These are phyloP conservation scores for Mycena citricolor DNA, from an alignment of 1,284 basidiomycete species.

Conservation along the genomic window DNA sequence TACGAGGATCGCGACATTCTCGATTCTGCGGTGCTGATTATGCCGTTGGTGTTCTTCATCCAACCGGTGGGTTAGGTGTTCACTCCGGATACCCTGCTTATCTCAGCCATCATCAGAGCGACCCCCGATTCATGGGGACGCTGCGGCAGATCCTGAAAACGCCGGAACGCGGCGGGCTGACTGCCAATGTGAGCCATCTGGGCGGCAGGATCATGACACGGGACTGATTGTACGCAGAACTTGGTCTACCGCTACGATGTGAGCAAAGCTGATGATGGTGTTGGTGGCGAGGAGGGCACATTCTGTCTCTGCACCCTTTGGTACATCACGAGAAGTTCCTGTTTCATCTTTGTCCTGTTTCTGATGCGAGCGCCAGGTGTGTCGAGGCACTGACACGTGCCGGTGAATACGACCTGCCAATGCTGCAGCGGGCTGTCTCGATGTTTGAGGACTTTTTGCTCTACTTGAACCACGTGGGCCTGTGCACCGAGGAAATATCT, in stretches of 20 bases:
- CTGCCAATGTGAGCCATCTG: constrained; percentile 76
- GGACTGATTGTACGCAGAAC: constrained; percentile 38
- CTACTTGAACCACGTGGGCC: constrained; percentile 83
- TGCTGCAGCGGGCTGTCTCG: constrained; percentile 67
- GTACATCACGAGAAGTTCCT: constrained; percentile 35
- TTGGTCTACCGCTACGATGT: constrained; percentile 83
- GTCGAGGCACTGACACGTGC: constrained; percentile 86
- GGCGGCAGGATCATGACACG: no score
- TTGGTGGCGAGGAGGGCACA: constrained; percentile 90
- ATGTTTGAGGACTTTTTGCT: constrained; percentile 88
- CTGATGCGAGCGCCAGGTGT: constrained; percentile 52
- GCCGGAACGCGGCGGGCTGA: constrained; percentile 85
- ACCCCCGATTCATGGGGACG: constrained; percentile 84
- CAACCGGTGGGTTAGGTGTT: constrained; percentile 52
- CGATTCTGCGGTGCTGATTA: constrained; percentile 77
- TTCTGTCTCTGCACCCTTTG: constrained; percentile 81
- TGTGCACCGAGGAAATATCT: constrained; percentile 85
- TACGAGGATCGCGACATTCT: constrained; percentile 72
- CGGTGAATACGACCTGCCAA: constrained; percentile 65
- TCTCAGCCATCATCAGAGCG: constrained; percentile 51
- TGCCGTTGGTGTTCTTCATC: constrained; percentile 88
- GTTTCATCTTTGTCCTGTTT: neutral
- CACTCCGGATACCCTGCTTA: neutral
- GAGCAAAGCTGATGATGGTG: constrained; percentile 80
- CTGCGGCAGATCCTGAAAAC: constrained; percentile 79